These are phyloP conservation scores for Dalechampia spathulata DNA, from an alignment of 441 rosid species.

Conservation along the genomic window DNA sequence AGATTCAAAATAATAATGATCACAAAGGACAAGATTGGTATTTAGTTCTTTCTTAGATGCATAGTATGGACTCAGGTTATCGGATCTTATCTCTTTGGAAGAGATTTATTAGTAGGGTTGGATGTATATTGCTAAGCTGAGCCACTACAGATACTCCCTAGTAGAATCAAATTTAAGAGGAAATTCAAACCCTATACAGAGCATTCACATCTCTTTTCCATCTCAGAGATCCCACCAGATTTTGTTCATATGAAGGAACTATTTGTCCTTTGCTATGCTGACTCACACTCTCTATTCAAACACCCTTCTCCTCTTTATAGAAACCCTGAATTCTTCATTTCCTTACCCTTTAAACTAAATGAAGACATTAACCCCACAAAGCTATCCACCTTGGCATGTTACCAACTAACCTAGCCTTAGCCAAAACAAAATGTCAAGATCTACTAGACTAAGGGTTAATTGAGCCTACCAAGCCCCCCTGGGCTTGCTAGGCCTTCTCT, in stretches of 20 bases:
- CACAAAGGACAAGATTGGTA: not conserved
- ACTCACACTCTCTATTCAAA: not conserved
- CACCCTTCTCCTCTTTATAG: not conserved
- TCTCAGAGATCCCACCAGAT: not conserved
- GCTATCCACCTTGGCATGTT: not conserved
- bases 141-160: not conserved
- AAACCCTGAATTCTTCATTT: too few species aligned
- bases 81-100: not conserved
- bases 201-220: not conserved
- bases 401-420: not conserved
- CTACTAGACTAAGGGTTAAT: not conserved
- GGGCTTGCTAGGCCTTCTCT: too few species aligned
- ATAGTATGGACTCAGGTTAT: not conserved
- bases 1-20: too few species aligned
- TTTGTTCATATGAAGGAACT: too few species aligned
- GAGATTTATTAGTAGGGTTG: not conserved
- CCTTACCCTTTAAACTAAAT: too few species aligned
- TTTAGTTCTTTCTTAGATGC: not conserved
- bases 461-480: not conserved
- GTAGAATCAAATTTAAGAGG: not conserved
- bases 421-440: not conserved
- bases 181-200: not conserved
- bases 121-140: not conserved
- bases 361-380: not conserved
- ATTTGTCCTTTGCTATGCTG: not conserved